Conservation (phyloP, 257 asterid genomes). For the Nicotiana attenuata region DNA sequence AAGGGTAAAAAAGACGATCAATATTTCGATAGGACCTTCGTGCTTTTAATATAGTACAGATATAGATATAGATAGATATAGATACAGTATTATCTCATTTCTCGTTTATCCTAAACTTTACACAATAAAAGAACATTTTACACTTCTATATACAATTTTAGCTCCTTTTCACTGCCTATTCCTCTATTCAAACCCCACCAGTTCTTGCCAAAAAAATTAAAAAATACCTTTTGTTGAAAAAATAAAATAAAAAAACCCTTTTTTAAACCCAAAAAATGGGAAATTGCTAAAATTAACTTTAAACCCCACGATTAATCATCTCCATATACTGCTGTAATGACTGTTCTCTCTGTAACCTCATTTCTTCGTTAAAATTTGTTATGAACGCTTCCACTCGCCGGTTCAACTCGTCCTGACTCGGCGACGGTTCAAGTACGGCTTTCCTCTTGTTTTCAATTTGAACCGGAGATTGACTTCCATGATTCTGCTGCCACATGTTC, state of each 20-base stretch:
- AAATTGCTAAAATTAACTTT: background rate
- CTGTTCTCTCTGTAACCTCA: slow-evolving; percentile 68
- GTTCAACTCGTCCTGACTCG: slow-evolving; percentile 63
- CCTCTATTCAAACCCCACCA: background rate
- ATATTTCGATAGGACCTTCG: too few relatives aligned
- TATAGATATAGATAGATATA: too few relatives aligned
- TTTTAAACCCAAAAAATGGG: background rate
- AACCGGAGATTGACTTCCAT: slow-evolving; percentile 16
- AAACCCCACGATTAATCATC: slow-evolving; percentile 48
- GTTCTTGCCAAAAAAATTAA: background rate
- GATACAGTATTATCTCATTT: background rate
- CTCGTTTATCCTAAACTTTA: background rate
- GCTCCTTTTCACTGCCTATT: background rate
- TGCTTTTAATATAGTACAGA: too few relatives aligned
- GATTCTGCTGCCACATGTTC: slow-evolving; percentile 25
- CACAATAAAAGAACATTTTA: background rate
- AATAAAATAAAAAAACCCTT: background rate
- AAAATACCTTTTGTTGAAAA: background rate
- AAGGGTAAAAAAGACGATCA: too few relatives aligned
- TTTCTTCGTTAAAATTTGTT: slow-evolving; percentile 50
- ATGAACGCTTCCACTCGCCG: slow-evolving; percentile 68
- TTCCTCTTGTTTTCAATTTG: background rate
- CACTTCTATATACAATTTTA: background rate
- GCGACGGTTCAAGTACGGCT: slow-evolving; percentile 40
- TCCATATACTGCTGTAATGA: slow-evolving; percentile 50